Evolutionary conservation across 1,284 basidiomycete species (phyloP).

Genomic region (Ustilago curta): DNA sequence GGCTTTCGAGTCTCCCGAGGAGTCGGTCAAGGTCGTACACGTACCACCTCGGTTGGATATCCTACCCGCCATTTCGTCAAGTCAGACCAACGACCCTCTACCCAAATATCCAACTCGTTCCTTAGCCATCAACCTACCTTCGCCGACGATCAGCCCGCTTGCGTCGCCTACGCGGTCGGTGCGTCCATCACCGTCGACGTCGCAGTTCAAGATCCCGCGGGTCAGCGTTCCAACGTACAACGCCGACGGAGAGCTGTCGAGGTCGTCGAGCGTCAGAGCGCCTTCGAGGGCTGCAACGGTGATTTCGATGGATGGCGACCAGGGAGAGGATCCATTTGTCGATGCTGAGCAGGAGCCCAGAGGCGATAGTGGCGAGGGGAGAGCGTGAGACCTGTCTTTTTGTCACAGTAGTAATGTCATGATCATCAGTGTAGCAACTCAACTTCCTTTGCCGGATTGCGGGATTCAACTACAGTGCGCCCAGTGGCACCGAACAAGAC

Average conservation of each 20-base stretch:
- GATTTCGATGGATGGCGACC: constrained; percentile 18
- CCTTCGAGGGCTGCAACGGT: constrained; percentile 10
- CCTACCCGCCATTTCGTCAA: too few species aligned
- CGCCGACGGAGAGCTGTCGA: constrained; percentile 1
- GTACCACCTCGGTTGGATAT: neutral
- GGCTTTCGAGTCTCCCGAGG: neutral
- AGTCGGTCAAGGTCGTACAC: neutral
- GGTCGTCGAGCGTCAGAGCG: neutral
- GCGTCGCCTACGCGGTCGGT: constrained; percentile 2
- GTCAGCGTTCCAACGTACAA: constrained; percentile 22
- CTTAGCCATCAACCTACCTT: neutral
- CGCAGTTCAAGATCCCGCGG: constrained; percentile 27
- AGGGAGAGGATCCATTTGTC: constrained; percentile 19
- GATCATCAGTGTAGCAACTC: too few species aligned
- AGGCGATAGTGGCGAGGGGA: neutral
- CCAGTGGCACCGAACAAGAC: too few species aligned
- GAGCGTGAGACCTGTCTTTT: neutral
- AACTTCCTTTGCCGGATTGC: too few species aligned
- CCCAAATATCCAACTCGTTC: neutral
- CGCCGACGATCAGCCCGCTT: neutral
- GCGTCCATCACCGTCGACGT: neutral
- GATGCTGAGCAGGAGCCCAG: constrained; percentile 18
- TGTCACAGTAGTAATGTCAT: too few species aligned
- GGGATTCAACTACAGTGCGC: too few species aligned
- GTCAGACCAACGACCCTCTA: too few species aligned